Base-by-base conservation (phyloP, 306 rosid species). In the Dalbergia cochinchinensis region DNA sequence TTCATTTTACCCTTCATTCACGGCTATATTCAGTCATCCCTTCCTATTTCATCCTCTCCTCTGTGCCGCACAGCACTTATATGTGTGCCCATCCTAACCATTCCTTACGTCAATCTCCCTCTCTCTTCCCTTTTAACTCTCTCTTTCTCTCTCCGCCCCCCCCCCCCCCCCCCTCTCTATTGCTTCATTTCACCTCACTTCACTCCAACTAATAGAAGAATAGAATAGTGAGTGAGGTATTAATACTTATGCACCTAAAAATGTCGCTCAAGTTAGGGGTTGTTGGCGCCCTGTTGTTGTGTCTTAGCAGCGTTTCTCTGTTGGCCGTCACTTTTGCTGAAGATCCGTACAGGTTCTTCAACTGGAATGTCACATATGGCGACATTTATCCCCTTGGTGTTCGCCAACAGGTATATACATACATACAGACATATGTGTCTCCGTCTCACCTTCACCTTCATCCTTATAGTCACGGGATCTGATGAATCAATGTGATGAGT, bases 291-390 rank as follows among this genome's bases (percentile, higher is more conserved):
- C 26, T 91, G 53, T 63, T 89, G 26, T 60, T 74, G 4, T 84
- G 73, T 5, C 42, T 85, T 50, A 22, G 48, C 2, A 20, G 33
- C 1, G 34, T 78, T 22, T 65, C 72, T 55, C 78, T 93, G 5
- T 54, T 91, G 12, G 63, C 83, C 65, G 72, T 80, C 11, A 83
- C 72, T 6, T 57, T 42, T 7, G 97, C 94, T 8, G 99, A 94
- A 66, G 97, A 94, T 87, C 99, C 99, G 0, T 94, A 94, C 91
- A 88, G 89, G 11, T 94, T 94, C 95, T 92, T 91, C 90, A 57
- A 37, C 79, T 94, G 97, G 94, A 94, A 94, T 69, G 86, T 92
- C 19, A 92, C 99, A n/a, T 94, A 94, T 19, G 99, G 99, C 0
- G 88, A 89, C 89, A 94, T 94, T 55, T 94, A 91, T 84, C 99